Conservation (phyloP, 2,329 filamentous ascomycete genomes). For the Claviceps pazoutovae region DNA sequence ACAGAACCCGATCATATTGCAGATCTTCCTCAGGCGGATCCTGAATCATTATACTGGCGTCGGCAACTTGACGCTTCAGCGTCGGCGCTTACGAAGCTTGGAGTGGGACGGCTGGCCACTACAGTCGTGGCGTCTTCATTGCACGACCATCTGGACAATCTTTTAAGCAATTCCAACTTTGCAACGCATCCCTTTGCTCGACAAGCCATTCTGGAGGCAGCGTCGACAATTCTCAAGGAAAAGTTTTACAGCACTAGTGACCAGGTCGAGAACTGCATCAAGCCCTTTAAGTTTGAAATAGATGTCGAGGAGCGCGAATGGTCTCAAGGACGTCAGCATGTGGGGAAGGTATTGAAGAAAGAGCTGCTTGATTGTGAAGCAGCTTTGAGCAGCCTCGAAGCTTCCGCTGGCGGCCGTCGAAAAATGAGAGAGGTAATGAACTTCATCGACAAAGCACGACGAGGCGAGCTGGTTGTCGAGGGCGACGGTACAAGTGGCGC, state of each 20-base stretch:
- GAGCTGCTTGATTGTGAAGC: conserved; percentile 75
- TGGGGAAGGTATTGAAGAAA: conserved; percentile 65
- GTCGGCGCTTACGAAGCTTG: conserved; percentile 82
- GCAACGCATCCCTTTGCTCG: conserved; percentile 81
- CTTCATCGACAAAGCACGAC: conserved; percentile 83
- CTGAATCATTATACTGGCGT: conserved; percentile 80
- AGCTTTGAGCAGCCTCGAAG: conserved; percentile 63
- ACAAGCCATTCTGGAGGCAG: conserved; percentile 83
- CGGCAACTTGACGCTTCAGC: conserved; percentile 87
- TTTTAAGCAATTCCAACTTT: conserved; percentile 74
- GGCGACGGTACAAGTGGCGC: conserved; percentile 73
- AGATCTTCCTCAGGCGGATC: conserved; percentile 72
- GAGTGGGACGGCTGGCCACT: conserved; percentile 83
- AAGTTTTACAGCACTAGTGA: conserved; percentile 94
- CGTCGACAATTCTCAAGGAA: conserved; percentile 80
- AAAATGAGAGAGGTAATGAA: conserved; percentile 80
- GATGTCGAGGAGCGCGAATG: conserved; percentile 88
- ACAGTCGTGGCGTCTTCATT: conserved; percentile 82
- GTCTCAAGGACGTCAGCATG: conserved; percentile 71
- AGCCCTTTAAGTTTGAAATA: conserved; percentile 96
- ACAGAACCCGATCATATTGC: conserved; percentile 58
- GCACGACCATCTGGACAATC: conserved; percentile 65
- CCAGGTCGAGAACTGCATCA: conserved; percentile 97
- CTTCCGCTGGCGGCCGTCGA: conserved; percentile 61
- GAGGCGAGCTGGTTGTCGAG: conserved; percentile 72